Conservation (phyloP, 495 filamentous ascomycete species). For the Trichoderma gamsii region DNA sequence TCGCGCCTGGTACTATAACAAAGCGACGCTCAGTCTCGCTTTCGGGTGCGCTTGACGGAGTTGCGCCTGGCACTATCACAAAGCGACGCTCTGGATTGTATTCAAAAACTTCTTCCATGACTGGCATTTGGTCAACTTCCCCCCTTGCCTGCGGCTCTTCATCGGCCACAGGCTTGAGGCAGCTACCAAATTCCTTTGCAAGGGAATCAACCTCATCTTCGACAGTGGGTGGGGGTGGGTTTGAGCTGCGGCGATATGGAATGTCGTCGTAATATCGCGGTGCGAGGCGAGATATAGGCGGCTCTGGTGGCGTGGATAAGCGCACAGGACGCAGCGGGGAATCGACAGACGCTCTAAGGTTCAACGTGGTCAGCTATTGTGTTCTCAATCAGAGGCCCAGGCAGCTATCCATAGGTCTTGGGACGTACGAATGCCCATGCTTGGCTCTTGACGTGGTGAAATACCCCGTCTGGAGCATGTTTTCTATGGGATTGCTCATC, state of each 20-base stretch:
- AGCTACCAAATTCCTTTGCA: conserved; percentile 34
- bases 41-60: conserved; percentile 24
- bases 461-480: conserved; percentile 14
- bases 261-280: conserved; percentile 14
- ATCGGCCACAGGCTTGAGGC: conserved; percentile 25
- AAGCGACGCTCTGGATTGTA: conserved; percentile 45
- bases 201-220: conserved; percentile 43
- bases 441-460: conserved; percentile 16
- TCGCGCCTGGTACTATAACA: conserved; percentile 30
- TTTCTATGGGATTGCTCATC: conserved; percentile 12
- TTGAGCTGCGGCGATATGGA: conserved; percentile 17
- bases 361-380: not conserved
- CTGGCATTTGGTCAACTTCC: conserved; percentile 37
- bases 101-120: conserved; percentile 37
- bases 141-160: conserved; percentile 40
- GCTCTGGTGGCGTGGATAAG: not conserved
- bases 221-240: conserved; percentile 37
- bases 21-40: conserved; percentile 36
- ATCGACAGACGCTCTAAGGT: conserved; percentile 1
- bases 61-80: conserved; percentile 30
- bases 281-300: not conserved
- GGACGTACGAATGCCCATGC: conserved; percentile 2
- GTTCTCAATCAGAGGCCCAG: not conserved
- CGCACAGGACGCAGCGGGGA: not conserved
- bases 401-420: not conserved